Conservation (phyloP, 352 stramenopile species). For the Phytopythium litorale region DNA sequence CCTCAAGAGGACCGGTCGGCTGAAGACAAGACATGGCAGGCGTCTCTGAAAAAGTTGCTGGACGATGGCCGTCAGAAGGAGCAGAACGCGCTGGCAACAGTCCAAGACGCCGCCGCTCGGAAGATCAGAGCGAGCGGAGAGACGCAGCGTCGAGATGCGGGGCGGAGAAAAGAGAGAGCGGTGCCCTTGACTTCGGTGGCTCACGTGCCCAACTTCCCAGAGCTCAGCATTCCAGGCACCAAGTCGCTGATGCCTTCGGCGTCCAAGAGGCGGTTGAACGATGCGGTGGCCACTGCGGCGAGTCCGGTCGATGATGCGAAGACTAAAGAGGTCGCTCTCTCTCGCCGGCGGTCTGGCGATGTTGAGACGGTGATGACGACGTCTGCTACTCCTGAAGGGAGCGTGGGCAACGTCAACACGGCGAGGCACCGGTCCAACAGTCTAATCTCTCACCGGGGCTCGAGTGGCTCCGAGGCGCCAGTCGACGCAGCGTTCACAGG, state of each 20-base stretch:
- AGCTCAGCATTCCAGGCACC: conserved; percentile 48
- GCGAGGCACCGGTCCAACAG: conserved; percentile 2
- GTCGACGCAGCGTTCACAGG: conserved; percentile 42
- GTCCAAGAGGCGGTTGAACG: conserved; percentile 23
- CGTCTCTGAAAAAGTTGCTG: conserved; percentile 53
- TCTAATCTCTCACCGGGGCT: background rate
- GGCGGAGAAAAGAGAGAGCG: background rate
- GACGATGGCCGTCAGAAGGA: conserved; percentile 27
- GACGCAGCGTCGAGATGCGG: background rate
- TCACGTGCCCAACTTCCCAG: conserved; percentile 42
- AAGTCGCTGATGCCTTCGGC: conserved; percentile 26
- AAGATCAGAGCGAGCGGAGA: background rate
- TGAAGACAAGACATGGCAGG: conserved; percentile 32
- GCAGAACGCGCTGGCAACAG: background rate
- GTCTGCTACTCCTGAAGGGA: background rate
- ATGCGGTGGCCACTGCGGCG: background rate
- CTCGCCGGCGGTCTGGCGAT: background rate
- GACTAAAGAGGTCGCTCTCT: background rate
- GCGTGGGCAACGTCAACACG: background rate
- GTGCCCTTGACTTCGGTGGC: background rate
- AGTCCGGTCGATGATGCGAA: conserved; percentile 8
- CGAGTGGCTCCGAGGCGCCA: conserved; percentile 3
- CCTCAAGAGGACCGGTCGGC: background rate
- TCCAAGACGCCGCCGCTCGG: background rate
- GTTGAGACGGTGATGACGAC: background rate